A percentile compares a stretch with the other conserved stretches of the same genome.
These are phyloP conservation scores for Acacia melanoxylon DNA, from an alignment of 306 rosid species.

Conservation along the genomic window DNA sequence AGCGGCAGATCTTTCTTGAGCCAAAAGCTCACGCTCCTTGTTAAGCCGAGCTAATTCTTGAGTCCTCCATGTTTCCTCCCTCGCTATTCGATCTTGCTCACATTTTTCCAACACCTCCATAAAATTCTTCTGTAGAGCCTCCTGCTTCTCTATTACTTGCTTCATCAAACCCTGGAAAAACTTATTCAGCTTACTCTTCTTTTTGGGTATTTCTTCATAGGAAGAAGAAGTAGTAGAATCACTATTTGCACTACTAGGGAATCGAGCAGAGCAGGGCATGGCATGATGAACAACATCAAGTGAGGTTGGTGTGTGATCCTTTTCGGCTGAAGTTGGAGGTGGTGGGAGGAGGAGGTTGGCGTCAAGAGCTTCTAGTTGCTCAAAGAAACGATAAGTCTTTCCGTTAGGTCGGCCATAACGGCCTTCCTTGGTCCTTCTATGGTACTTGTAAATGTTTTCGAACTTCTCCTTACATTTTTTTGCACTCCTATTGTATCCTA, in stretches of 20 bases:
- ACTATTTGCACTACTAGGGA: constrained; percentile 35
- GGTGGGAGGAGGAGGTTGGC: neutral
- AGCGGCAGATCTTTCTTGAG: constrained; percentile 68
- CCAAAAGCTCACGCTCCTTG: constrained; percentile 62
- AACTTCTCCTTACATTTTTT: constrained; percentile 91
- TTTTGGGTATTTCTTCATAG: constrained; percentile 41
- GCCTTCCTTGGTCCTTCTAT: constrained; percentile 64
- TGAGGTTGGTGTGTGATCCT: constrained; percentile 15
- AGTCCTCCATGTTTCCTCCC: constrained; percentile 77
- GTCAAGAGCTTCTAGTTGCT: constrained; percentile 62
- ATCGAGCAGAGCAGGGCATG: constrained; percentile 54
- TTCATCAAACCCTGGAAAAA: constrained; percentile 66
- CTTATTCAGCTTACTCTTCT: constrained; percentile 51
- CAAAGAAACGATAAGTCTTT: constrained; percentile 66
- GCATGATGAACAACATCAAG: constrained; percentile 43
- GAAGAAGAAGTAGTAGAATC: constrained; percentile 48
- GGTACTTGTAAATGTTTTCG: constrained; percentile 85
- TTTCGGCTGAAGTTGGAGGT: neutral
- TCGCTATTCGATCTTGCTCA: constrained; percentile 62
- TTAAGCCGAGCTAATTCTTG: constrained; percentile 63
- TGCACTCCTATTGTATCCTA: constrained; percentile 62
- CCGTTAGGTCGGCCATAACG: constrained; percentile 48
- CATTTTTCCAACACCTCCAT: constrained; percentile 66
- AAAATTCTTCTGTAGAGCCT: constrained; percentile 61
- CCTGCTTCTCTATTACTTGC: constrained; percentile 72